These are phyloP conservation scores for Penicillium sp. DNA, from an alignment of 2,329 filamentous ascomycete genomes.

Conservation along the genomic window DNA sequence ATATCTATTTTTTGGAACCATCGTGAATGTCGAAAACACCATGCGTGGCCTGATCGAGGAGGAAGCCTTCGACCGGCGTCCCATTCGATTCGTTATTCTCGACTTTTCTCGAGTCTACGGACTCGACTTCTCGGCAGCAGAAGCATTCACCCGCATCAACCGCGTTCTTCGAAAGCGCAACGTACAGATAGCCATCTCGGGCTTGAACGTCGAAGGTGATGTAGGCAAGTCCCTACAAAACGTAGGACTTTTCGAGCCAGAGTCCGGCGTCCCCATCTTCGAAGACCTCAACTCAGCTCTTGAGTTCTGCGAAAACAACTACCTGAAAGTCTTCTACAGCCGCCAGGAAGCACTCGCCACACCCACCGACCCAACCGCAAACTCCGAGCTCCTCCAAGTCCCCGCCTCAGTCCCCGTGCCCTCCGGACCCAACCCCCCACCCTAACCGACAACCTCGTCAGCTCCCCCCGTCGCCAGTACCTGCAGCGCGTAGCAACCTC, in stretches of 20 bases:
- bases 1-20: constrained; percentile 97
- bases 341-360: constrained; percentile 57
- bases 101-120: constrained; percentile 89
- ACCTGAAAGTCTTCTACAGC: constrained; percentile 76
- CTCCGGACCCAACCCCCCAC: constrained; percentile 14
- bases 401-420: constrained; percentile 28
- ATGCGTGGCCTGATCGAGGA: constrained; percentile 82
- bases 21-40: constrained; percentile 88
- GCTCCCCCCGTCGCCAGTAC: constrained; percentile 77
- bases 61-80: constrained; percentile 70
- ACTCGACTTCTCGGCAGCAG: constrained; percentile 92
- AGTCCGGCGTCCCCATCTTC: constrained; percentile 74
- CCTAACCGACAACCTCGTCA: constrained; percentile 56
- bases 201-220: constrained; percentile 71
- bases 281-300: constrained; percentile 89
- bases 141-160: constrained; percentile 91
- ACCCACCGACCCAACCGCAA: constrained; percentile 12
- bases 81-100: constrained; percentile 85
- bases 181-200: constrained; percentile 79
- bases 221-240: constrained; percentile 77
- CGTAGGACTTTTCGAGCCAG: constrained; percentile 76
- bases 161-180: constrained; percentile 74
- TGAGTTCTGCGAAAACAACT: constrained; percentile 91
- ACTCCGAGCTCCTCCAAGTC: constrained; percentile 21
- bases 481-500: constrained; percentile 75